These are phyloP conservation scores for Polychaeton citri DNA, from an alignment of 2,329 filamentous ascomycete species.

Conservation along the genomic window DNA sequence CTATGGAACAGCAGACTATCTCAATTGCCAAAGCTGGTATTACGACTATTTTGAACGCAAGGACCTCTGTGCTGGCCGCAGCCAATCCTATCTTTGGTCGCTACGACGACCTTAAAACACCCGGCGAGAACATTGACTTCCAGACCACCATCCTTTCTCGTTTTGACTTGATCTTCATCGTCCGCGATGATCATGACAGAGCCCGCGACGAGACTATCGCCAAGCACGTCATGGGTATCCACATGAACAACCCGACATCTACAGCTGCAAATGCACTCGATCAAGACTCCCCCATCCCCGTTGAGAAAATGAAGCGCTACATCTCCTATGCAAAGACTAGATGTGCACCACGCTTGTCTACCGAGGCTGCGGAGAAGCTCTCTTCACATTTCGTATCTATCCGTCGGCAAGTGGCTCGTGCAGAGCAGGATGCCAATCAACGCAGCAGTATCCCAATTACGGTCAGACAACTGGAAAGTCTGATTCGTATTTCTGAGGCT, in stretches of 20 bases:
- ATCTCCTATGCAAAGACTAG: conserved; percentile 95
- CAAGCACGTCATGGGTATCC: conserved; percentile 92
- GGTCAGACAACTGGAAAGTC: conserved; percentile 89
- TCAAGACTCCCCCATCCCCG: conserved; percentile 43
- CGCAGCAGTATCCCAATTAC: conserved; percentile 95
- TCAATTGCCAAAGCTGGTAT: conserved; percentile 98
- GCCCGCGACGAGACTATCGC: conserved; percentile 86
- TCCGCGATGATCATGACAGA: conserved; percentile 85
- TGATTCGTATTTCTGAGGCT: conserved; percentile 92
- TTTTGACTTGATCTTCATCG: conserved; percentile 99
- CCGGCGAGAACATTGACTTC: conserved; percentile 98
- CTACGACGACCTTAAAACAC: conserved; percentile 95
- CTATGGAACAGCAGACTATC: conserved; percentile 99
- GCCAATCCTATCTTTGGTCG: conserved; percentile 96
- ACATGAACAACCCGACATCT: conserved; percentile 52
- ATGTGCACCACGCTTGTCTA: conserved; percentile 80
- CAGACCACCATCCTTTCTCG: conserved; percentile 95
- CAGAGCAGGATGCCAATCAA: conserved; percentile 77
- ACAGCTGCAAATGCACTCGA: background rate
- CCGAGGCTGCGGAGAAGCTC: conserved; percentile 87
- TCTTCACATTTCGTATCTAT: conserved; percentile 97
- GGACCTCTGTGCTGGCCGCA: conserved; percentile 87
- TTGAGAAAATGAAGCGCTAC: conserved; percentile 96
- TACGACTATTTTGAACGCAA: conserved; percentile 90
- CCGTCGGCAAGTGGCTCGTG: conserved; percentile 80